phyloP scores from a whole-genome alignment of 257 asterid genomes.

The Solanum medicagineum region DNA sequence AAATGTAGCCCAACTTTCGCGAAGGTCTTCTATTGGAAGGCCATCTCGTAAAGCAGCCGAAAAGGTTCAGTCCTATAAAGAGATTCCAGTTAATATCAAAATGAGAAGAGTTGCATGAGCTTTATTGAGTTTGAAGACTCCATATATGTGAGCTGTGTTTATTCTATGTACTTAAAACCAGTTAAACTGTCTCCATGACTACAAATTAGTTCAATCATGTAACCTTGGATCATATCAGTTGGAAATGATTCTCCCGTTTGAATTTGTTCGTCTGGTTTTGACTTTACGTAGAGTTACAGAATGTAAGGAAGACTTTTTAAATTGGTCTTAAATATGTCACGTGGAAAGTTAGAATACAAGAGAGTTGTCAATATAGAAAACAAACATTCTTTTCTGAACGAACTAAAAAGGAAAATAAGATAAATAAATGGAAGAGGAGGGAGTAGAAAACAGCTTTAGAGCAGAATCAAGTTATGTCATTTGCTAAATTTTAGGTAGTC shows the following conservation, averaged over 20 bases:
- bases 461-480: background rate
- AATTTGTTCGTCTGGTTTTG: background rate
- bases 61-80: conserved; percentile 75
- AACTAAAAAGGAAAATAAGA: background rate
- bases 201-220: background rate
- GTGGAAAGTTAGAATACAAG: background rate
- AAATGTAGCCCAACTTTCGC: conserved; percentile 16
- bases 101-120: conserved; percentile 47
- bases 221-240: background rate
- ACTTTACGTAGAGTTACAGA: background rate
- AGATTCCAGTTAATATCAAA: conserved; percentile 59
- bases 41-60: conserved; percentile 59
- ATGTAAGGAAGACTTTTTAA: background rate
- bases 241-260: background rate
- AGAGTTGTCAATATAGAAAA: too few species aligned
- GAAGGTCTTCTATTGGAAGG: conserved; percentile 44
- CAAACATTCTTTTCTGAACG: too few species aligned
- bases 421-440: too few species aligned
- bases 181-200: background rate
- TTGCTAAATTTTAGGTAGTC: background rate
- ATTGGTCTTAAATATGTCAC: background rate
- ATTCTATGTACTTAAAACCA: background rate
- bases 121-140: background rate
- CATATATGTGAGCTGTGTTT: background rate
- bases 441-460: too few species aligned